These are phyloP conservation scores for Guadua angustifolia DNA, from an alignment of 176 grass and related monocot species.

Conservation along the genomic window DNA sequence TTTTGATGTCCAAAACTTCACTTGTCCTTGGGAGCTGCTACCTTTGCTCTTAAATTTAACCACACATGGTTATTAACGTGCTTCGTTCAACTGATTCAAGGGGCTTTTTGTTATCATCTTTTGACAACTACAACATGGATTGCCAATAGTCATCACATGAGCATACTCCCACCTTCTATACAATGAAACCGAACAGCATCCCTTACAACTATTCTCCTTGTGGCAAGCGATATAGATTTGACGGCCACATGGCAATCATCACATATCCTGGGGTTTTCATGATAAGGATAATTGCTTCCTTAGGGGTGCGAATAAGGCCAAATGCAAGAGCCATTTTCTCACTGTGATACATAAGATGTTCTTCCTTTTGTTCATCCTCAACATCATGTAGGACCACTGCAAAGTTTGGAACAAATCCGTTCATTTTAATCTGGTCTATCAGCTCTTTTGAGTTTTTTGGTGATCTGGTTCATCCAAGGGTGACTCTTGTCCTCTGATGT, in stretches of 20 bases:
- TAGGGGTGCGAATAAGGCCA: conserved; percentile 57
- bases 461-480: conserved; percentile 59
- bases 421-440: conserved; percentile 71
- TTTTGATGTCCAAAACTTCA: background rate
- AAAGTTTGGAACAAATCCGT: conserved; percentile 71
- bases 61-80: background rate
- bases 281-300: conserved; percentile 52
- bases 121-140: background rate
- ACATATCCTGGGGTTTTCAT: conserved; percentile 86
- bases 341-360: background rate
- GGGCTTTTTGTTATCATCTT: background rate
- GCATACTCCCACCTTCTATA: conserved; percentile 69
- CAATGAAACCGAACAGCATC: conserved; percentile 75
- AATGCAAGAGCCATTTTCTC: conserved; percentile 67
- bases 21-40: background rate
- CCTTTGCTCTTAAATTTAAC: background rate
- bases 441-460: conserved; percentile 57
- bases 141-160: conserved; percentile 84
- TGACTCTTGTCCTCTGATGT: conserved; percentile 70
- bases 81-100: conserved; percentile 2
- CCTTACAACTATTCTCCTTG: conserved; percentile 66
- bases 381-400: conserved; percentile 68
- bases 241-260: conserved; percentile 81
- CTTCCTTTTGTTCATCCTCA: conserved; percentile 82
- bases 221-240: conserved; percentile 66